phyloP scores from a whole-genome alignment of 1,284 basidiomycete genomes.

The Melampsora americana region DNA sequence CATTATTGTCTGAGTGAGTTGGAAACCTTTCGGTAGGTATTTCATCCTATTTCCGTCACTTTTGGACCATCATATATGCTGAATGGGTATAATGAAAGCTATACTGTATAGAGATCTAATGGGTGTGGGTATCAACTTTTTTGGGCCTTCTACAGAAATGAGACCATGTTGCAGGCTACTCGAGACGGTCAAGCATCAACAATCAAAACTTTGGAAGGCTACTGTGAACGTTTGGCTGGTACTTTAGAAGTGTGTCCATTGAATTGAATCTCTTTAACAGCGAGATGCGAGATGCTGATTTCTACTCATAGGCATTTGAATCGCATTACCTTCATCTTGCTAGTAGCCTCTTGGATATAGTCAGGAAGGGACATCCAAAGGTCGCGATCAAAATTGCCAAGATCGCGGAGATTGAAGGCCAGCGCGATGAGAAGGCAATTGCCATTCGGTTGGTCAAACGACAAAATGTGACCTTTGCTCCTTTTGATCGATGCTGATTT shows the following conservation, averaged over 20 bases:
- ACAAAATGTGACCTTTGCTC: conserved; percentile 30
- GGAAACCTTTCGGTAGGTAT: conserved; percentile 78
- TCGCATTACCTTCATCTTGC: conserved; percentile 77
- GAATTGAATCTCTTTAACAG: background rate
- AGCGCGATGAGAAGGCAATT: conserved; percentile 87
- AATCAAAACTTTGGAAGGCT: conserved; percentile 25
- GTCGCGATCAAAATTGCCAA: conserved; percentile 89
- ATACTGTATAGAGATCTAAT: too few species aligned
- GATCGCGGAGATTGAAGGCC: conserved; percentile 87
- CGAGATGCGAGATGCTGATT: background rate
- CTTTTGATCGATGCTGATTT: background rate
- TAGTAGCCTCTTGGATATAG: conserved; percentile 72
- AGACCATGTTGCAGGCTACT: conserved; percentile 36
- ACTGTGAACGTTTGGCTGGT: conserved; percentile 39
- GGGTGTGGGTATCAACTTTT: too few species aligned
- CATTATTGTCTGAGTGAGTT: conserved; percentile 86
- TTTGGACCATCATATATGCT: background rate
- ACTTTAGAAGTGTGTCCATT: conserved; percentile 22
- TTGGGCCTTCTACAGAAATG: conserved; percentile 32
- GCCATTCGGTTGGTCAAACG: conserved; percentile 44
- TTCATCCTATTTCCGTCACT: conserved; percentile 46
- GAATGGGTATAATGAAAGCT: conserved; percentile 54
- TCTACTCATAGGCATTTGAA: conserved; percentile 72
- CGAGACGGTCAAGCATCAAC: conserved; percentile 33
- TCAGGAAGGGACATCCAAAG: conserved; percentile 71